phyloP scores from a whole-genome alignment of 805 yeast species.

The Zygosaccharomyces lentus region DNA sequence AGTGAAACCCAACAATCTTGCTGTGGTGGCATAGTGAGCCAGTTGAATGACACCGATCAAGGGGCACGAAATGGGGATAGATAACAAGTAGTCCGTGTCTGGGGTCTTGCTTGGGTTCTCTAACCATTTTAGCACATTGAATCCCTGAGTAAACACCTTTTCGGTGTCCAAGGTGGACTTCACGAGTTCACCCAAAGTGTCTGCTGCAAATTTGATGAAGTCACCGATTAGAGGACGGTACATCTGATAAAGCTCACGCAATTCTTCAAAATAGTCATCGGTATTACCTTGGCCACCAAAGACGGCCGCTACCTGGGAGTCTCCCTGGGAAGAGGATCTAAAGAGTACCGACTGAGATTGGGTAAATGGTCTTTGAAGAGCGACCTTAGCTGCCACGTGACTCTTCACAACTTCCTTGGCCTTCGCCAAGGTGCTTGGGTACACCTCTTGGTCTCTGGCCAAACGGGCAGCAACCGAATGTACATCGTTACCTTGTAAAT shows the following conservation, averaged over 20 bases:
- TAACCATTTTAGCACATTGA: constrained; percentile 85
- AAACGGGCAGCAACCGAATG: constrained; percentile 81
- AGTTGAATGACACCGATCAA: constrained; percentile 93
- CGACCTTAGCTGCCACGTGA: constrained; percentile 61
- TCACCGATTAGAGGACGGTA: constrained; percentile 74
- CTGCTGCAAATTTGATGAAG: constrained; percentile 65
- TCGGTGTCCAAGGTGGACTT: constrained; percentile 66
- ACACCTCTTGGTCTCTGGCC: constrained; percentile 48
- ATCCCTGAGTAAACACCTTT: constrained; percentile 89
- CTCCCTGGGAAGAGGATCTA: constrained; percentile 51
- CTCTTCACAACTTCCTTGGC: constrained; percentile 71
- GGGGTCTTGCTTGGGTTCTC: constrained; percentile 82
- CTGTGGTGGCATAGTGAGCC: constrained; percentile 86
- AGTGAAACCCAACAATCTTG: constrained; percentile 74
- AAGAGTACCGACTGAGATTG: constrained; percentile 57
- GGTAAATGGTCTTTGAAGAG: constrained; percentile 46
- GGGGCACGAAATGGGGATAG: constrained; percentile 96
- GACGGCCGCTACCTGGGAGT: constrained; percentile 70
- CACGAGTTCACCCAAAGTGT: constrained; percentile 62
- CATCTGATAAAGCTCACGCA: constrained; percentile 74
- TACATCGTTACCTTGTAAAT: constrained; percentile 69
- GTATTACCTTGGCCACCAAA: constrained; percentile 99
- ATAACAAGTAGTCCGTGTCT: constrained; percentile 76
- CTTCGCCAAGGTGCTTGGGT: constrained; percentile 66
- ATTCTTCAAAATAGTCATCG: constrained; percentile 95